These are phyloP conservation scores for Fusarium sp. DNA, from an alignment of 2,329 filamentous ascomycete species.

Conservation along the genomic window DNA sequence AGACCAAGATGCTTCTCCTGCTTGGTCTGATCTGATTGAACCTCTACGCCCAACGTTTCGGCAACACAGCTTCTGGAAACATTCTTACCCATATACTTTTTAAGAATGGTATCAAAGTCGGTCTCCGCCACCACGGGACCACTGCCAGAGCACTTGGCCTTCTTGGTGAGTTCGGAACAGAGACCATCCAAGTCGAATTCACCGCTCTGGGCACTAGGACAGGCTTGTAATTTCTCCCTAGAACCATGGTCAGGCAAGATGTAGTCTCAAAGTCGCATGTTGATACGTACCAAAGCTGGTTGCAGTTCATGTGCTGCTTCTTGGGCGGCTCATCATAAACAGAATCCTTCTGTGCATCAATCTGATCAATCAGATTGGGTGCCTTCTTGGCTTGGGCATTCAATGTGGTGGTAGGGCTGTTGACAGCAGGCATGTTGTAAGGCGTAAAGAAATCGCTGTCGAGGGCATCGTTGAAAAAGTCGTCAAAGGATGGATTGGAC, in stretches of 20 bases:
- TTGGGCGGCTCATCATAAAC: constrained; percentile 71
- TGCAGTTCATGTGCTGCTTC: constrained; percentile 77
- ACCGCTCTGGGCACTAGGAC: constrained; percentile 86
- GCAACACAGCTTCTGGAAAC: constrained; percentile 48
- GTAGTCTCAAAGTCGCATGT: background rate
- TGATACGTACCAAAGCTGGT: constrained; percentile 85
- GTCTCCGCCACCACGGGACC: constrained; percentile 89
- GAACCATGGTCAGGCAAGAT: constrained; percentile 52
- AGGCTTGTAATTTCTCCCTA: constrained; percentile 90
- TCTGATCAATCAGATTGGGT: constrained; percentile 74
- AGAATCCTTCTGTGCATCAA: constrained; percentile 77
- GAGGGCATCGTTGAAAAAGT: constrained; percentile 79
- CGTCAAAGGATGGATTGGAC: constrained; percentile 74
- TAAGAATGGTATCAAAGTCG: constrained; percentile 84
- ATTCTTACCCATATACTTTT: constrained; percentile 65
- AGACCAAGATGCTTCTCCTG: constrained; percentile 29
- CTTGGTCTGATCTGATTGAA: constrained; percentile 42
- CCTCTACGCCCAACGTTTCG: constrained; percentile 69
- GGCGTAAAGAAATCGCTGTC: constrained; percentile 83
- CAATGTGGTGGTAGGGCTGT: constrained; percentile 51
- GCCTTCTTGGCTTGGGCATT: constrained; percentile 58
- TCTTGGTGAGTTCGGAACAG: constrained; percentile 91
- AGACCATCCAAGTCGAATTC: constrained; percentile 94
- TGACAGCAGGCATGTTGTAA: constrained; percentile 70
- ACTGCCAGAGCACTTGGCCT: constrained; percentile 92